A percentile compares a stretch with the other conserved stretches of the same genome.
These are phyloP conservation scores for Capsicum rhomboideum DNA, from an alignment of 257 asterid genomes.

Conservation along the genomic window DNA sequence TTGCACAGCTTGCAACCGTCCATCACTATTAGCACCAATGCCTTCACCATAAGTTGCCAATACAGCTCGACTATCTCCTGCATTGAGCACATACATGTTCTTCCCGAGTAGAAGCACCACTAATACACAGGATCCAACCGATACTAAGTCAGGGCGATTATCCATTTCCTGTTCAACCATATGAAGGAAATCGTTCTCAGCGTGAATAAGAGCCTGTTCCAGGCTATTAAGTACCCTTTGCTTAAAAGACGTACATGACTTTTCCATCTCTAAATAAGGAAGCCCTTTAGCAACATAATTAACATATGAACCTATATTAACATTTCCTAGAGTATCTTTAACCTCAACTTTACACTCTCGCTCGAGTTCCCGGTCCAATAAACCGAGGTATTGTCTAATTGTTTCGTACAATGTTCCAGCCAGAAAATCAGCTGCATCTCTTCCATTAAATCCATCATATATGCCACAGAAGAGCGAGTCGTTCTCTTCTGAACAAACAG, in stretches of 20 bases:
- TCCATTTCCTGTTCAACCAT: conserved; percentile 99
- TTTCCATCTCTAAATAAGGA: conserved; percentile 1
- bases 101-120: conserved; percentile 69
- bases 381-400: conserved; percentile 48
- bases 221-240: conserved; percentile 62
- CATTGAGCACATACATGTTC: conserved; percentile 62
- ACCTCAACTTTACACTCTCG: conserved; percentile 17
- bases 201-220: conserved; percentile 59
- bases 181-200: conserved; percentile 77
- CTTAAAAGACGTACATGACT: conserved; percentile 20
- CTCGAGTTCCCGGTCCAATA: conserved; percentile 47
- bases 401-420: conserved; percentile 85
- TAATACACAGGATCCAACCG: conserved; percentile 84
- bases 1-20: conserved; percentile 48
- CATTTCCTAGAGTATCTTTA: no score
- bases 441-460: conserved; percentile 90
- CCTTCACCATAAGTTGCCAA: conserved; percentile 60
- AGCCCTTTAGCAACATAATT: neutral
- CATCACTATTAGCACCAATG: neutral
- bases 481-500: conserved; percentile 91
- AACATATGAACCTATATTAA: neutral
- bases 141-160: conserved; percentile 91
- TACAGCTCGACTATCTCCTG: conserved; percentile 95
- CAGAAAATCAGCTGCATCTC: conserved; percentile 96
- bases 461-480: conserved; percentile 85